Evolutionary conservation across 192 early-diverging fungal species (phyloP).

Genomic region (Bifiguratus adelaidae): DNA sequence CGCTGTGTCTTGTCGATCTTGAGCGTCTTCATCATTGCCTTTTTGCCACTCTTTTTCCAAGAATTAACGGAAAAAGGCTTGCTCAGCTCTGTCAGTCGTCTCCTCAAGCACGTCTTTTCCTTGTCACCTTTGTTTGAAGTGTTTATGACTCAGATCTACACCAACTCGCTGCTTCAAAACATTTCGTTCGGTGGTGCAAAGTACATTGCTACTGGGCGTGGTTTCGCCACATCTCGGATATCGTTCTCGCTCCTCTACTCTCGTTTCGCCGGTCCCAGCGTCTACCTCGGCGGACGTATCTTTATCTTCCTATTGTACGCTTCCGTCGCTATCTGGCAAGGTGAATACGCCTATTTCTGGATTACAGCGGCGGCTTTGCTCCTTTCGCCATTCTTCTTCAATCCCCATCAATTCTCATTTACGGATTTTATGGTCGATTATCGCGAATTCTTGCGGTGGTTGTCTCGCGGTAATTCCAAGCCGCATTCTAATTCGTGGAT

Average conservation of each 20-base stretch:
- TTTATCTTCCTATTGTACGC: slow-evolving; percentile 67
- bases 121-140: slow-evolving; percentile 78
- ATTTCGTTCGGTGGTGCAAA: slow-evolving; percentile 70
- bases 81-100: slow-evolving; percentile 50
- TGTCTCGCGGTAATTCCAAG: slow-evolving; percentile 69
- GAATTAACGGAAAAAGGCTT: slow-evolving; percentile 79
- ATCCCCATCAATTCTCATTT: slow-evolving; percentile 83
- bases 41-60: slow-evolving; percentile 74
- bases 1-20: slow-evolving; percentile 73
- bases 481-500: slow-evolving; percentile 74
- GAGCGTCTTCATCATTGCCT: slow-evolving; percentile 70
- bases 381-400: slow-evolving; percentile 79
- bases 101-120: slow-evolving; percentile 73
- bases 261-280: slow-evolving; percentile 60
- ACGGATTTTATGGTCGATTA: slow-evolving; percentile 73
- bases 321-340: slow-evolving; percentile 59
- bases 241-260: slow-evolving; percentile 67
- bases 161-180: slow-evolving; percentile 71
- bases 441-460: slow-evolving; percentile 71
- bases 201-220: slow-evolving; percentile 81
- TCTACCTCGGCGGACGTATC: slow-evolving; percentile 62
- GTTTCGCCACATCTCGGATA: slow-evolving; percentile 71
- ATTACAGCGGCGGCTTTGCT: slow-evolving; percentile 64
- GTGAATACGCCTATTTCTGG: slow-evolving; percentile 74
- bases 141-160: slow-evolving; percentile 78